Base-by-base conservation (phyloP, 2,329 filamentous ascomycete genomes). In the Xylariaceae sp. region DNA sequence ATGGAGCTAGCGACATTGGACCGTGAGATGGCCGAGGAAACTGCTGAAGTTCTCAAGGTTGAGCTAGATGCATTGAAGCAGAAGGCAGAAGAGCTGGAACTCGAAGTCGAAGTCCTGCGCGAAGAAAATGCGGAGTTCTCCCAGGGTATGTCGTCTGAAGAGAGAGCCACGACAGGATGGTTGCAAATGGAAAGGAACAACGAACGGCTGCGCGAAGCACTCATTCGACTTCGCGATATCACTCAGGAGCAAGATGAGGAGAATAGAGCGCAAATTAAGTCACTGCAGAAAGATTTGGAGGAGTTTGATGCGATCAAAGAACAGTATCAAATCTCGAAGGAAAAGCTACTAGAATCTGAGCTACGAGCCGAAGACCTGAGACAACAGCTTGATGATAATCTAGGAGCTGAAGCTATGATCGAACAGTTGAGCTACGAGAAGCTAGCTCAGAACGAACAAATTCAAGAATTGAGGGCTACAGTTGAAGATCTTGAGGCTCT, bases 1-100 rank as follows among this genome's bases (percentile, higher is more conserved):
- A 72, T 96, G 62, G 94, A 99, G 69, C 81, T 94, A 69, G 90
- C 90, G 6, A 86, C 89, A 0, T 74, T 99, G 22, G 94, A 99
- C 65, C 83, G 89, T 40, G 92, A 99, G 68, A 95, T 97, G 88
- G 94, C 94, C 0, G 91, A 99, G 68, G 92, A 96, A 69, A 90
- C 85, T 39, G 86, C 89, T 1, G 94, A 97, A 58, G 83, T 86
- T 15, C 75, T 87, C 44, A 94, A 90, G 66, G 78, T 81, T 1
- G 91, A 99, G 63, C 73, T 95, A 19, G 88, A 95, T 35, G 78
- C 82, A 2, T 68, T 95, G 46, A 89, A 89, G 62, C 73, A 81
- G 50, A 90, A 85, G 62, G 71, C 83, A 1, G 91, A 97, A 66
- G 91, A 97, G 67, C 74, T 95, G 7, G 85, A 94, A 60, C 75